Percentiles rank a stretch among this genome's conserved stretches.
Conservation (phyloP, 331 rosid genomes). For the Stylosanthes scabra region DNA sequence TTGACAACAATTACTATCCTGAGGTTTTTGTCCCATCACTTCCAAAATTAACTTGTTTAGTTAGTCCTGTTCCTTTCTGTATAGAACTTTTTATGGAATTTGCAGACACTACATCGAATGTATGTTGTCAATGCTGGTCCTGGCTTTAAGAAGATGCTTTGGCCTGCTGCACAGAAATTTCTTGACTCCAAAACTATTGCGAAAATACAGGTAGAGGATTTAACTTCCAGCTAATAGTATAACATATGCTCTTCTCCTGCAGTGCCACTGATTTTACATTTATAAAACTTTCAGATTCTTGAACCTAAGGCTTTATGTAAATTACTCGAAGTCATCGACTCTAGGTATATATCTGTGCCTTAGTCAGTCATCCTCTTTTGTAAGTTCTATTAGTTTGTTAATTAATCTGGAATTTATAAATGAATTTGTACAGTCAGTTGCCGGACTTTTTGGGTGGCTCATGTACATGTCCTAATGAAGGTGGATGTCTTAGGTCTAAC, state of each 20-base stretch:
- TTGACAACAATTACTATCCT: slow-evolving; percentile 84
- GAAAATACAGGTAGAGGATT: slow-evolving; percentile 70
- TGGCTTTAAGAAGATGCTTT: slow-evolving; percentile 88
- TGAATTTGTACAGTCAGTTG: slow-evolving; percentile 66
- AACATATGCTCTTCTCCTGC: slow-evolving; percentile 16
- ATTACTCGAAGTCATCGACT: slow-evolving; percentile 77
- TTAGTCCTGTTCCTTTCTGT: slow-evolving; percentile 6
- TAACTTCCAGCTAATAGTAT: slow-evolving; percentile 25
- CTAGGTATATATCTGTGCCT: slow-evolving; percentile 54
- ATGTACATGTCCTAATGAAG: slow-evolving; percentile 73
- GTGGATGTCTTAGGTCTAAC: slow-evolving; percentile 82
- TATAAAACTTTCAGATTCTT: slow-evolving; percentile 62
- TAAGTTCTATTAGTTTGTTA: slow-evolving; percentile 28
- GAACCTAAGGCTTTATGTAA: slow-evolving; percentile 58
- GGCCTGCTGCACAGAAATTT: slow-evolving; percentile 95
- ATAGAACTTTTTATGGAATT: slow-evolving; percentile 14
- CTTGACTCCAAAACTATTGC: slow-evolving; percentile 77
- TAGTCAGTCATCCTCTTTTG: slow-evolving; percentile 6
- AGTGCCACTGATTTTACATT: slow-evolving; percentile 25
- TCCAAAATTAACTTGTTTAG: slow-evolving; percentile 23
- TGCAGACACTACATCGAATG: slow-evolving; percentile 86
- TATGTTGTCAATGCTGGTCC: slow-evolving; percentile 92
- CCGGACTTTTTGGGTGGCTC: slow-evolving; percentile 93
- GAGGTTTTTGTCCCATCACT: slow-evolving; percentile 60
- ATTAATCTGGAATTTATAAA: slow-evolving; percentile 24